phyloP scores from a whole-genome alignment of 1,284 basidiomycete genomes.

The Tremellales sp. region DNA sequence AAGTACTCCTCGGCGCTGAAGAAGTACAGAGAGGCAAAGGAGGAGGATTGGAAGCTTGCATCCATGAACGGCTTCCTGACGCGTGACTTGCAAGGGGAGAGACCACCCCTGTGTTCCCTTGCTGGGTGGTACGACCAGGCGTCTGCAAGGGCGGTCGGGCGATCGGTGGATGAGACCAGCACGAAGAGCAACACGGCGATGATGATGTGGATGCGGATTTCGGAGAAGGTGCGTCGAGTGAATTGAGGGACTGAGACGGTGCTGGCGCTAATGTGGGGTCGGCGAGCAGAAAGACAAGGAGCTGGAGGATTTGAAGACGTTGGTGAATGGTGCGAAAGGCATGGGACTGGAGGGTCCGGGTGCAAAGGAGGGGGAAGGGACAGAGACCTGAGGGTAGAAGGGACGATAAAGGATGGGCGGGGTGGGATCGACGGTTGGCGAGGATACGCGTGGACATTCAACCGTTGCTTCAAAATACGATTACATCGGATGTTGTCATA shows the following conservation, averaged over 20 bases:
- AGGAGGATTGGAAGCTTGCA: conserved; percentile 29
- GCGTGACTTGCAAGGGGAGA: conserved; percentile 33
- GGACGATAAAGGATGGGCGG: no score
- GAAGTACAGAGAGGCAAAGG: conserved; percentile 33
- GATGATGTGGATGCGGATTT: conserved; percentile 40
- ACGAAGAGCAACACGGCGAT: conserved; percentile 33
- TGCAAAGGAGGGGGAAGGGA: no score
- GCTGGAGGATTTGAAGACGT: conserved; percentile 27
- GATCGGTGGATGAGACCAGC: conserved; percentile 41
- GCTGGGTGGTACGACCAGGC: conserved; percentile 36
- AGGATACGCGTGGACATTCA: no score
- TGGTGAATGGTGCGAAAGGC: conserved; percentile 12
- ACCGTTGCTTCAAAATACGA: no score
- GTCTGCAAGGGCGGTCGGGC: conserved; percentile 36
- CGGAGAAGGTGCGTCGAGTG: conserved; percentile 28
- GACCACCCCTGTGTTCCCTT: conserved; percentile 38
- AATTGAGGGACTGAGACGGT: conserved; percentile 30
- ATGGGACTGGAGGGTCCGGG: conserved; percentile 13
- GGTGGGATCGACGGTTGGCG: no score
- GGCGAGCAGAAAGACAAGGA: no score
- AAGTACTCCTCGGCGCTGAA: conserved; percentile 34
- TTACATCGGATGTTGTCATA: no score
- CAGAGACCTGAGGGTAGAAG: no score
- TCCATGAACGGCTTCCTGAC: conserved; percentile 44
- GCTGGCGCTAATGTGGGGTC: no score